Percentiles rank a stretch among this genome's conserved stretches.
phyloP scores from a whole-genome alignment of 805 yeast species.

The Kodamaea neixiangensis region DNA sequence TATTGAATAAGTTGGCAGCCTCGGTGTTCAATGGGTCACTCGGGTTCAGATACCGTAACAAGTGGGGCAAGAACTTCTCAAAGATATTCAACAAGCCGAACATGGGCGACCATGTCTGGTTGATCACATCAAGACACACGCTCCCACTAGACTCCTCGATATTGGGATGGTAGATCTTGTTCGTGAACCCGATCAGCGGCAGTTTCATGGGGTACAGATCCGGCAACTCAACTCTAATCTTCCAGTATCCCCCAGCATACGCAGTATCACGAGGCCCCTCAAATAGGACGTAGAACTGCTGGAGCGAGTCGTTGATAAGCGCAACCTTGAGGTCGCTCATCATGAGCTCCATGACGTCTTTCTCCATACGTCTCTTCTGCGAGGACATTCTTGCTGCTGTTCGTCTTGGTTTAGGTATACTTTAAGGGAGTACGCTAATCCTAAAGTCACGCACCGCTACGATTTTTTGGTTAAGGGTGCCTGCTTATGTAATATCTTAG shows the following conservation, averaged over 20 bases:
- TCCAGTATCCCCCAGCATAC: slow-evolving; percentile 89
- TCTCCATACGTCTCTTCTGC: slow-evolving; percentile 80
- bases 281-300: slow-evolving; percentile 83
- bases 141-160: slow-evolving; percentile 90
- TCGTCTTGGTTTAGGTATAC: neutral
- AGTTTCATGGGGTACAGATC: slow-evolving; percentile 94
- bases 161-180: slow-evolving; percentile 92
- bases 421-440: slow-evolving; percentile 4
- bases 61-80: slow-evolving; percentile 90
- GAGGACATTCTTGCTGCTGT: slow-evolving; percentile 42
- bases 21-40: slow-evolving; percentile 91
- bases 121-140: slow-evolving; percentile 93
- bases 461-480: neutral
- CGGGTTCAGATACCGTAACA: slow-evolving; percentile 89
- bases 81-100: slow-evolving; percentile 88
- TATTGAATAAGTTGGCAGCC: slow-evolving; percentile 77
- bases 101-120: slow-evolving; percentile 98
- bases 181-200: slow-evolving; percentile 92
- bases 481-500: neutral
- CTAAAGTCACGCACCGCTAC: slow-evolving; percentile 10
- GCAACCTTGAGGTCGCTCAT: slow-evolving; percentile 93
- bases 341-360: slow-evolving; percentile 94
- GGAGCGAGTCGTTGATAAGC: slow-evolving; percentile 72
- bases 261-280: slow-evolving; percentile 83
- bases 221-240: slow-evolving; percentile 88